These are phyloP conservation scores for Grigorovia yakushimaensis DNA, from an alignment of 805 yeast species.

Conservation along the genomic window DNA sequence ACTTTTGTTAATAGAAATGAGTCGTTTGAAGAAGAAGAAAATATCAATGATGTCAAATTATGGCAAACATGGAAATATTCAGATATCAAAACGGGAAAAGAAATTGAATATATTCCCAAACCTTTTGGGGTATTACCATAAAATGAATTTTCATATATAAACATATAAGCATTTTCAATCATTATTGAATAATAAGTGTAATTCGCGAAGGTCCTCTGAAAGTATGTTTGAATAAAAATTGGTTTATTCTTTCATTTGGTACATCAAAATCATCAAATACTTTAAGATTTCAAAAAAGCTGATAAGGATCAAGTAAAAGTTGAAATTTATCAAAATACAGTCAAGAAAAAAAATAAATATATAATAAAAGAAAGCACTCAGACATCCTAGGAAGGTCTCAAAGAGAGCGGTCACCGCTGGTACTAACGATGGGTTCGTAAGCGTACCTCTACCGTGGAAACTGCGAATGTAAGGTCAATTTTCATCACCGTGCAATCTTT, in stretches of 20 bases:
- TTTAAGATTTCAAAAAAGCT: too few relatives aligned
- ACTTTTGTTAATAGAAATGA: background rate
- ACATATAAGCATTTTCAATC: too few relatives aligned
- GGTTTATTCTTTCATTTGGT: too few relatives aligned
- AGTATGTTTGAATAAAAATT: too few relatives aligned
- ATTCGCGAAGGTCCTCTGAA: too few relatives aligned
- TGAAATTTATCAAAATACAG: too few relatives aligned
- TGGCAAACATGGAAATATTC: slow-evolving; percentile 4
- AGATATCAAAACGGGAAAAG: background rate
- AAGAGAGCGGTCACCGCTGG: slow-evolving; percentile 76
- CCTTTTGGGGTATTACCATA: slow-evolving; percentile 42
- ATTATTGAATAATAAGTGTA: too few relatives aligned
- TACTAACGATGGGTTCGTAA: slow-evolving; percentile 64
- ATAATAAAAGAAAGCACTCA: slow-evolving; percentile 36
- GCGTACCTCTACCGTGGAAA: slow-evolving; percentile 88
- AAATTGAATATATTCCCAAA: slow-evolving; percentile 37
- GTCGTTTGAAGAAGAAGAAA: background rate
- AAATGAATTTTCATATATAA: background rate
- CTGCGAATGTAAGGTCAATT: slow-evolving; percentile 77
- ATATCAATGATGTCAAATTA: background rate
- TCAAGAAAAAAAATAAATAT: slow-evolving; percentile 4
- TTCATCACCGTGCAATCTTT: slow-evolving; percentile 52
- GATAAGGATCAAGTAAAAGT: too few relatives aligned
- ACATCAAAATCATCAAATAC: too few relatives aligned
- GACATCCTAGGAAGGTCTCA: slow-evolving; percentile 88